phyloP scores from a whole-genome alignment of 2,329 filamentous ascomycete species.

The Xylaria sp. region DNA sequence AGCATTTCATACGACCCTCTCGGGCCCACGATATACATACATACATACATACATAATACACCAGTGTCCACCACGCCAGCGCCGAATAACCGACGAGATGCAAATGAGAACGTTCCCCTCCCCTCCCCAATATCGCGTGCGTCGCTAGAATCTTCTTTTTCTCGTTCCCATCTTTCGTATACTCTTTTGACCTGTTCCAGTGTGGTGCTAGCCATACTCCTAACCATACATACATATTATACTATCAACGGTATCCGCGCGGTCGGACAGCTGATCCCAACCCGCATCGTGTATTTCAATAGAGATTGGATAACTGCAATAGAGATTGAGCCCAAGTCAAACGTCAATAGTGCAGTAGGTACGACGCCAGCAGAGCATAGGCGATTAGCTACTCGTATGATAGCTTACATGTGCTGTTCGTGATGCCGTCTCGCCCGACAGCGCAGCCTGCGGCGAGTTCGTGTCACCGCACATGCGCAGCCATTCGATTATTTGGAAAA shows the following conservation, averaged over 20 bases:
- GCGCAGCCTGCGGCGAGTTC: constrained; percentile 6
- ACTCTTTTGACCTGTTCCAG: background rate
- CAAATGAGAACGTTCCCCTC: background rate
- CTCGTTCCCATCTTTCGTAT: background rate
- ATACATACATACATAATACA: constrained; percentile 8
- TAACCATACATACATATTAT: too few relatives aligned
- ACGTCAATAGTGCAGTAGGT: background rate
- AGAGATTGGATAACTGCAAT: background rate
- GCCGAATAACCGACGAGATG: constrained; percentile 13
- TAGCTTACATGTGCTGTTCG: constrained; percentile 14
- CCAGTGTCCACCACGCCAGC: background rate
- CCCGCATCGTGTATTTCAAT: background rate
- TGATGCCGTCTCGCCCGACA: constrained; percentile 4
- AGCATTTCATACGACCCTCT: background rate
- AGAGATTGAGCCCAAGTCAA: background rate
- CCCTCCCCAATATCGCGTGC: background rate
- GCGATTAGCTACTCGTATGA: constrained; percentile 6
- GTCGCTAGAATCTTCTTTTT: background rate
- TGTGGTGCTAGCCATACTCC: background rate
- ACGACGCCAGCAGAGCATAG: background rate
- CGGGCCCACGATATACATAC: background rate
- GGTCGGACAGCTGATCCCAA: background rate
- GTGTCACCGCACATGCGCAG: constrained; percentile 14
- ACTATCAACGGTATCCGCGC: background rate
- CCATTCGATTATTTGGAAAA: constrained; percentile 1